These are phyloP conservation scores for Petasospora fabianii DNA, from an alignment of 1,139 yeast species.

Conservation along the genomic window DNA sequence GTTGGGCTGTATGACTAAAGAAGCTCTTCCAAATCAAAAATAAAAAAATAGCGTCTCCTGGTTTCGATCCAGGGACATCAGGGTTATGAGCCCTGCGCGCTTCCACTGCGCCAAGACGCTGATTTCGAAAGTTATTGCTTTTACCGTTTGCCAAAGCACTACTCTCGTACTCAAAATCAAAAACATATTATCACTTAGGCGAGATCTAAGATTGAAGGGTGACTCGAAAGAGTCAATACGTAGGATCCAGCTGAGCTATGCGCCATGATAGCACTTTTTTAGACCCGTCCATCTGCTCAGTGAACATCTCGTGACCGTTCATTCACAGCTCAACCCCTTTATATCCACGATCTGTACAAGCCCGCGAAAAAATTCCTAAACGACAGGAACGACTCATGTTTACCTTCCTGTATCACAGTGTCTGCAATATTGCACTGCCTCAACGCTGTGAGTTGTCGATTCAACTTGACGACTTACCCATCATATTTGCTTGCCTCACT, in stretches of 20 bases:
- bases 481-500: not conserved
- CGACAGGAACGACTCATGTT: constrained; percentile 14
- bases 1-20: no score
- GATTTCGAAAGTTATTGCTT: not conserved
- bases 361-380: constrained; percentile 6
- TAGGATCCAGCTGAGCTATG: no score
- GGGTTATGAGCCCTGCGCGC: constrained; percentile 99
- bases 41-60: constrained; percentile 78
- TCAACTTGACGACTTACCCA: constrained; percentile 21
- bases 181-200: no score
- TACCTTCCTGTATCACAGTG: constrained; percentile 3
- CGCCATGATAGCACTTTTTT: no score
- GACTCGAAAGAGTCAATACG: no score
- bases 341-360: no score
- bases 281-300: no score
- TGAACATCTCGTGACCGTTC: no score
- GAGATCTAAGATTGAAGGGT: no score
- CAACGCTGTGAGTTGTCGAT: constrained; percentile 19
- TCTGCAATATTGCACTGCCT: constrained; percentile 9
- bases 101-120: constrained; percentile 87
- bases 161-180: not conserved
- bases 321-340: no score
- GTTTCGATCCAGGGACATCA: constrained; percentile 99
- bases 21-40: no score
- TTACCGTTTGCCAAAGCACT: not conserved